Conservation (phyloP, 2,329 filamentous ascomycete genomes). For the Parastagonospora avenae region DNA sequence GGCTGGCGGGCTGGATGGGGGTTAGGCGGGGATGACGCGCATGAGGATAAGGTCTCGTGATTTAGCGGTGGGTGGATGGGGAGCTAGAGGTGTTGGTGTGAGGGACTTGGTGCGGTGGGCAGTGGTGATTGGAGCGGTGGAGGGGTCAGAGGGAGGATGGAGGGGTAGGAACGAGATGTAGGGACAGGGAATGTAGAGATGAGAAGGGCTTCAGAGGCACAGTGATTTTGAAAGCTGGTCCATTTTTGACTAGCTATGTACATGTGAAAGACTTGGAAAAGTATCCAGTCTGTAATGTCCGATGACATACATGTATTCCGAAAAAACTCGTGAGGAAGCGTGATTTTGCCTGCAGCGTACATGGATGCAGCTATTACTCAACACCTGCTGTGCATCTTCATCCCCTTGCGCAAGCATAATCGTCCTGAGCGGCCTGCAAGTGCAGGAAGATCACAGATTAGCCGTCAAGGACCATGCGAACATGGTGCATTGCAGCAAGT, state of each 20-base stretch:
- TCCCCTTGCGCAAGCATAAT: no score
- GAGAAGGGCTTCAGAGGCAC: not conserved
- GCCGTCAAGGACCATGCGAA: no score
- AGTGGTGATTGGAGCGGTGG: conserved; percentile 8
- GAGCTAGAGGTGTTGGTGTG: not conserved
- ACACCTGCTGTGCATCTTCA: no score
- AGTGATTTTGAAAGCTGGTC: not conserved
- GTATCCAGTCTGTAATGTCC: not conserved
- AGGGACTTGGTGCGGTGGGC: conserved; percentile 7
- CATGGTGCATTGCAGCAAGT: no score
- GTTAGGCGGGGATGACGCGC: conserved; percentile 16
- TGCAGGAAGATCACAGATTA: no score
- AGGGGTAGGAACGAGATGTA: no score
- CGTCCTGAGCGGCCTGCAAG: no score
- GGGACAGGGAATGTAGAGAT: no score
- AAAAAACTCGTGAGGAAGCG: not conserved
- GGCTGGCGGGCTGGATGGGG: not conserved
- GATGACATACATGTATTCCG: no score
- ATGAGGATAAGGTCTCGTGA: conserved; percentile 20
- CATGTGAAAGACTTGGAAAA: not conserved
- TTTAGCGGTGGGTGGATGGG: conserved; percentile 4
- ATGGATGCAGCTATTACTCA: not conserved
- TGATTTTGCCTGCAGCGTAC: not conserved
- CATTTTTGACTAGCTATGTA: not conserved
- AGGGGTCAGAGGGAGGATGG: not conserved